Evolutionary conservation across 371 early-diverging fungal genomes (phyloP), one percentile per base, ranked within the genome.

Genomic region (Apophysomyces sp.): DNA sequence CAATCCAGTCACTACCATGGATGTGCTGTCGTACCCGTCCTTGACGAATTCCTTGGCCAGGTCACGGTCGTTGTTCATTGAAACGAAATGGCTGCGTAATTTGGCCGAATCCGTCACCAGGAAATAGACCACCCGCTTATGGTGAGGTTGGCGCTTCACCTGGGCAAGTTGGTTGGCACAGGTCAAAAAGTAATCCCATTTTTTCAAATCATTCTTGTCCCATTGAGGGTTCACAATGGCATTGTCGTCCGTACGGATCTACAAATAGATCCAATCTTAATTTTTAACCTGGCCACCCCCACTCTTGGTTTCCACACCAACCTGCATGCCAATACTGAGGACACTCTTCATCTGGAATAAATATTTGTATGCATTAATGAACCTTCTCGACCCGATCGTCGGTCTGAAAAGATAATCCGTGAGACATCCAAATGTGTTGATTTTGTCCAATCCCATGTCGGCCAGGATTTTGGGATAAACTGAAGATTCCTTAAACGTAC

Each of bases 251-350:
- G 75, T 74, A 12, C 69, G 69, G 27, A 67, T 63, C 63, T 67
- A 58, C 5, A 16, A 21, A 61, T 21, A 40, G 3, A 54, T 39
- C 21, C 28, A 24, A 9, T 27, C 37, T 57, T 51, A 26, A 2
- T 57, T 41, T 8, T 44, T 52, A 28, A 26, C 27, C 29, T 57
- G 21, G 21, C 57, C 39, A 40, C 29, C 36, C 21, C 16, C 32
- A 28, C 37, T 21, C 27, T 8, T 52, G 12, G 41, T 52, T 16
- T 3, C 21, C 9, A 44, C 18, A 41, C 49, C 4, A 21, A 73
- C 70, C 65, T 74, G 74, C 36, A 74, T 59, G 15, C 71, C 76
- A 57, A 76, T 69, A 57, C 68, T 70, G 16, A 76, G 63, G n/a
- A 76, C 63, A 8, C 70, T 67, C 0, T 73, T 52, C 68, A 76